Percentiles rank a stretch among this genome's conserved stretches.
Evolutionary conservation across 768 basidiomycete genomes (phyloP).

Genomic region (Mrakia hoshinonis): DNA sequence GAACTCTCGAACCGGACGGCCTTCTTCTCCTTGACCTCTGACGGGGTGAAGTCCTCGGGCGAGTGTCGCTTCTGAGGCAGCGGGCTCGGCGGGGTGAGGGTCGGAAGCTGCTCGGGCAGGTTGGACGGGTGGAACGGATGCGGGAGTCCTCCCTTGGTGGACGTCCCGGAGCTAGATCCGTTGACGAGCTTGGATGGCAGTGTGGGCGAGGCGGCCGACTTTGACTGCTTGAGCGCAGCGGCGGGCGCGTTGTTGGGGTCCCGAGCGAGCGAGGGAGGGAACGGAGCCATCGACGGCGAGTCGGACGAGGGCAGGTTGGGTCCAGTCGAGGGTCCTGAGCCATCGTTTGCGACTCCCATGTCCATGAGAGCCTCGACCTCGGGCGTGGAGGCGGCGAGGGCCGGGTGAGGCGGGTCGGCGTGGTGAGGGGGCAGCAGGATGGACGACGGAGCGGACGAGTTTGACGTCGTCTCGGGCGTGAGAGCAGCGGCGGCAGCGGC

Average conservation of each 20-base stretch:
- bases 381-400: constrained; percentile 24
- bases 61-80: constrained; percentile 23
- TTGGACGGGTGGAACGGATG: constrained; percentile 27
- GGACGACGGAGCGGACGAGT: constrained; percentile 13
- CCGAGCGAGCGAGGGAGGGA: not conserved
- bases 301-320: not conserved
- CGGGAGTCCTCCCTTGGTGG: constrained; percentile 4
- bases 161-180: not conserved
- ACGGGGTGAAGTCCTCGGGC: constrained; percentile 14
- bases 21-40: constrained; percentile 29
- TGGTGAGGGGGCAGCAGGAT: constrained; percentile 2
- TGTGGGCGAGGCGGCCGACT: not conserved
- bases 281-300: constrained; percentile 2
- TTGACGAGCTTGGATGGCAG: not conserved
- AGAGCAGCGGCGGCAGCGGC: not conserved
- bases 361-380: constrained; percentile 28
- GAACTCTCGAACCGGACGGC: constrained; percentile 24
- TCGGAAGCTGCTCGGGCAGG: constrained; percentile 19
- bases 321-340: constrained; percentile 14
- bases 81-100: constrained; percentile 14
- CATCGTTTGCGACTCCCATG: constrained; percentile 27
- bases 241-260: not conserved
- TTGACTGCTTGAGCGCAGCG: not conserved
- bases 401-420: constrained; percentile 15
- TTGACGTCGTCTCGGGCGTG: not conserved